Percentiles rank a stretch among this genome's conserved stretches.
These are phyloP conservation scores for Metarhizium rileyi DNA, from an alignment of 2,329 filamentous ascomycete genomes.

Conservation along the genomic window DNA sequence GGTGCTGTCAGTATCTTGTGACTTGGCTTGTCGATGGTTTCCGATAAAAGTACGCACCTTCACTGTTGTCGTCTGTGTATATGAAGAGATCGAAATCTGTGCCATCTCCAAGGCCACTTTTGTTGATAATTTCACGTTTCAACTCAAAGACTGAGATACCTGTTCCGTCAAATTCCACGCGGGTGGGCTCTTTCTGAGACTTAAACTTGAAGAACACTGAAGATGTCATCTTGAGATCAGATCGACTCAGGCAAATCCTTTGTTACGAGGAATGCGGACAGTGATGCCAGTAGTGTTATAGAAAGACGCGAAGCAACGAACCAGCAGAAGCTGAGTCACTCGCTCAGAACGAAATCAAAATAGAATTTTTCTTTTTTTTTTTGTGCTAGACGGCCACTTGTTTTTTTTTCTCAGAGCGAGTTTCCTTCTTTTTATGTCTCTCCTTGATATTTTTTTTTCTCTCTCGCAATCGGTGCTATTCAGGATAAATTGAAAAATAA, in stretches of 20 bases:
- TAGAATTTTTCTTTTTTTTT: slow-evolving; percentile 8
- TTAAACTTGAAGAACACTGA: slow-evolving; percentile 99
- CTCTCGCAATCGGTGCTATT: slow-evolving; percentile 28
- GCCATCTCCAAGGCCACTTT: slow-evolving; percentile 88
- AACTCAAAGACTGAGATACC: slow-evolving; percentile 97
- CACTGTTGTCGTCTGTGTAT: slow-evolving; percentile 81
- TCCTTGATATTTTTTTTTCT: slow-evolving; percentile 14
- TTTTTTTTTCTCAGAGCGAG: not conserved
- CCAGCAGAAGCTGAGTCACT: not conserved
- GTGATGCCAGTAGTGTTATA: slow-evolving; percentile 9
- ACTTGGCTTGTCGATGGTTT: not conserved
- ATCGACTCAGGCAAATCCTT: slow-evolving; percentile 11
- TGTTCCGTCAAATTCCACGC: slow-evolving; percentile 94
- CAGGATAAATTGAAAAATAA: slow-evolving; percentile 26
- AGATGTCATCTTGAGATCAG: slow-evolving; percentile 62
- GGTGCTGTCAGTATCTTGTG: slow-evolving; percentile 15
- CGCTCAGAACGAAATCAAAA: slow-evolving; percentile 5
- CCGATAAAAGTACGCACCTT: slow-evolving; percentile 54
- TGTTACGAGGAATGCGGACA: slow-evolving; percentile 17
- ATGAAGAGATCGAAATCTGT: slow-evolving; percentile 94
- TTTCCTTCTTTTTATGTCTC: not conserved
- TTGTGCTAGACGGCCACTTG: slow-evolving; percentile 7
- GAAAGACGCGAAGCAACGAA: slow-evolving; percentile 6
- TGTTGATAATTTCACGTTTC: slow-evolving; percentile 95
- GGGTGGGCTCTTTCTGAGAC: slow-evolving; percentile 88